Percentiles rank a stretch among this genome's conserved stretches.
These are phyloP conservation scores for Colletotrichum tamarilloi DNA, from an alignment of 2,329 filamentous ascomycete species.

Conservation along the genomic window DNA sequence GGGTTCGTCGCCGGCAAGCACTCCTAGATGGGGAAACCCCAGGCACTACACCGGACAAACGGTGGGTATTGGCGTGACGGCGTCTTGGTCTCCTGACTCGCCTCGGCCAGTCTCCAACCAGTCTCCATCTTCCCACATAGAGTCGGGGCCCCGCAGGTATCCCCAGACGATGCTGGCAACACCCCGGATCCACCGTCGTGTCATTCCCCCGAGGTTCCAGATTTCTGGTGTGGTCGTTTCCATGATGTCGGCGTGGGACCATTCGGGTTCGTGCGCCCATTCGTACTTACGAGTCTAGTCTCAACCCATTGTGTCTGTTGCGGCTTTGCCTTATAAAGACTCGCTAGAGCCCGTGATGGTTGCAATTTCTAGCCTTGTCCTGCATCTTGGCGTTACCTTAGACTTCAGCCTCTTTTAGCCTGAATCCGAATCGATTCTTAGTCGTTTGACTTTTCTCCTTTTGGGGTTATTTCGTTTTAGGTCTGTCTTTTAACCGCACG, in stretches of 20 bases:
- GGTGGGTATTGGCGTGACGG: conserved; percentile 11
- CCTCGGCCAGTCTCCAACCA: conserved; percentile 12
- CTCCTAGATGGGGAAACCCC: conserved; percentile 18
- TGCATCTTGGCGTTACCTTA: background rate
- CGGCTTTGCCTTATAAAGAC: conserved; percentile 18
- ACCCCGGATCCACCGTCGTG: conserved; percentile 16
- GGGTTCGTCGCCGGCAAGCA: background rate
- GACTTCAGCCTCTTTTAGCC: background rate
- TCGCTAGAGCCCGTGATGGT: background rate
- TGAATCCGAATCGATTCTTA: background rate
- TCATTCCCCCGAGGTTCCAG: conserved; percentile 13
- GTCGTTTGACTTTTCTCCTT: background rate
- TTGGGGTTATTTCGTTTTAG: background rate
- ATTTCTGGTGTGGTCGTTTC: conserved; percentile 6
- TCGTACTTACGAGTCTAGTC: conserved; percentile 22
- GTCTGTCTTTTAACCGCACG: too few relatives aligned
- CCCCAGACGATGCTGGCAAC: conserved; percentile 25
- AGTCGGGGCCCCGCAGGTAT: conserved; percentile 3
- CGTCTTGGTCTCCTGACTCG: conserved; percentile 2
- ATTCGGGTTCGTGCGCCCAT: conserved; percentile 4
- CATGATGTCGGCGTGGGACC: conserved; percentile 21
- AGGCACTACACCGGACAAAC: conserved; percentile 16
- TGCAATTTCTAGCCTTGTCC: background rate
- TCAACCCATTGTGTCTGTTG: background rate
- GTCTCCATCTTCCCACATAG: conserved; percentile 11